phyloP scores from a whole-genome alignment of 1,284 basidiomycete species.

The Melanopsichium pennsylvanicum region DNA sequence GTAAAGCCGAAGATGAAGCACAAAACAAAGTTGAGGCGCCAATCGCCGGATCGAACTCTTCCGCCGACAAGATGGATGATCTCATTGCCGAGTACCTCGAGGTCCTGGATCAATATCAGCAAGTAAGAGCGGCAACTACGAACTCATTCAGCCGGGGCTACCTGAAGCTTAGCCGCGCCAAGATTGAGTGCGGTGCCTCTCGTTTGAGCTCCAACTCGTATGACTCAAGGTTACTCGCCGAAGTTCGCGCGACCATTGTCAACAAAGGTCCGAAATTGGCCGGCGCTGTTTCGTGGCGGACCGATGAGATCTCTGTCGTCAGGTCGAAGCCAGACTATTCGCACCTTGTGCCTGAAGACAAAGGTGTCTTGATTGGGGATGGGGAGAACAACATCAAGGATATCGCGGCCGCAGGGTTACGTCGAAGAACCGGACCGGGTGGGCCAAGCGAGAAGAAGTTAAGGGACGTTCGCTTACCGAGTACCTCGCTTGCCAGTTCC shows the following conservation, averaged over 20 bases:
- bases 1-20: too few relatives aligned
- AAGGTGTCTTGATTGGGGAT: neutral
- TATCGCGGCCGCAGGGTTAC: constrained; percentile 7
- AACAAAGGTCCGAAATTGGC: neutral
- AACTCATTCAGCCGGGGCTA: constrained; percentile 26
- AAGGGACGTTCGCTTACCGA: neutral
- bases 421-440: constrained; percentile 6
- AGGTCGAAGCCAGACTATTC: constrained; percentile 25
- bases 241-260: constrained; percentile 3
- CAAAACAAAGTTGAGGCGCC: neutral
- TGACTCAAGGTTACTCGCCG: constrained; percentile 35
- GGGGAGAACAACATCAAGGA: constrained; percentile 3
- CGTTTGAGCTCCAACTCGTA: constrained; percentile 42
- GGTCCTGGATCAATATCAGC: constrained; percentile 43
- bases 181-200: constrained; percentile 43
- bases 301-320: neutral
- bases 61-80: constrained; percentile 23
- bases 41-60: too few relatives aligned
- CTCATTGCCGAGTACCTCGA: constrained; percentile 43
- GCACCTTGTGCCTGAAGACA: constrained; percentile 9
- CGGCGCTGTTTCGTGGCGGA: neutral
- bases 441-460: constrained; percentile 1
- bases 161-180: constrained; percentile 43
- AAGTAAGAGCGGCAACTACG: neutral
- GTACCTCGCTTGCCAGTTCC: neutral